Percentiles rank a stretch among this genome's conserved stretches.
Conservation (phyloP, 2,329 filamentous ascomycete genomes). For the Diaporthe longicolla region DNA sequence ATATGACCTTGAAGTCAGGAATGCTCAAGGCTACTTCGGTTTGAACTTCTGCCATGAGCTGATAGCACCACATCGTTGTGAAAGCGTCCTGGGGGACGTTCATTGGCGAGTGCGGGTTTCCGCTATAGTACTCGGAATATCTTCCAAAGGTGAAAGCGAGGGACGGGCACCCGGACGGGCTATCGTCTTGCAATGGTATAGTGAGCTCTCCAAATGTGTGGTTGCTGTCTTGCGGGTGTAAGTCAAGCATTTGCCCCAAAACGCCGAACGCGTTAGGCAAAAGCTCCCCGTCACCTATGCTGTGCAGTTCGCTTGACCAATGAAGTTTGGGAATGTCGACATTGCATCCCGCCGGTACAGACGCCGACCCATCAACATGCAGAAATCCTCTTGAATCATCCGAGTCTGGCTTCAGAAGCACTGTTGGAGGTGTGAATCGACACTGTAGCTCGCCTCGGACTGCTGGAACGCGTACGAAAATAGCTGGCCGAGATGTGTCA, state of each 20-base stretch:
- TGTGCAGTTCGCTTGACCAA: no score
- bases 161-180: background rate
- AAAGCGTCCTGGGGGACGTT: background rate
- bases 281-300: no score
- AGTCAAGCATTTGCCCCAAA: background rate
- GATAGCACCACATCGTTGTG: constrained; percentile 13
- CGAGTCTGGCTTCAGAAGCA: no score
- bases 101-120: no score
- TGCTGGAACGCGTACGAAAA: background rate
- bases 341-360: background rate
- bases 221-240: background rate
- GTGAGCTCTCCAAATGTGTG: background rate
- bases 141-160: constrained; percentile 2
- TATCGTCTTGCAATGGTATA: background rate
- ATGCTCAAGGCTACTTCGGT: background rate
- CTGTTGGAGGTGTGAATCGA: background rate
- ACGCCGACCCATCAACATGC: background rate
- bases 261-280: no score
- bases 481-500: background rate
- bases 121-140: background rate
- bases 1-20: background rate
- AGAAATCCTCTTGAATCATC: no score
- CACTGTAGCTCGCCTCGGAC: constrained; percentile 2
- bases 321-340: background rate
- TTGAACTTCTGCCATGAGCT: constrained; percentile 12